Evolutionary conservation across 441 rosid genomes (phyloP), one percentile per base, ranked within the genome.

Genomic region (Metrosideros polymorpha): DNA sequence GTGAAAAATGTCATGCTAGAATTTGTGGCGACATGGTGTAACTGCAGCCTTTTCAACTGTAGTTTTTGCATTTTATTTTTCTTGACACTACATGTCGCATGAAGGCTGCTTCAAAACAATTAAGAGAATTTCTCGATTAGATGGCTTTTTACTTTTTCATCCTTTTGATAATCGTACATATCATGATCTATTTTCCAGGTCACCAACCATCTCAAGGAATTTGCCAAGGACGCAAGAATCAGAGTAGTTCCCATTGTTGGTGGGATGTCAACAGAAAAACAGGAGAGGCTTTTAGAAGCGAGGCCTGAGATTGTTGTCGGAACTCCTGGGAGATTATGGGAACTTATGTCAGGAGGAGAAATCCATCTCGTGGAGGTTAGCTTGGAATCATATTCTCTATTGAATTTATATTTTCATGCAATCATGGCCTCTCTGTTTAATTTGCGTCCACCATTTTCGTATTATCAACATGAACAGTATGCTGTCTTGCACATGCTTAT

Each of bases 311-410:
- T 98, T 85, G 90, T 98, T 86, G 97, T 98, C 86, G 99, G 93
- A 89, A 98, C 99, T 88, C 99, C 99, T 49, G 98, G 99, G 87
- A 94, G 99, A 87, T 91, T 98, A 84, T 98, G 99, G 99, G 98
- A 96, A 92, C 98, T 96, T 88, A 96, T 98, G 95, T 98, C 98
- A 24, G 93, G 92, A 42, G 98, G 99, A 90, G 98, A 96, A 91
- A 90, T 90, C 84, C 99, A 98, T 93, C 98, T 98, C 85, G 89
- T 91, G 86, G 98, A 98, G 97, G 99, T 96, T 89, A 88, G 93
- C 89, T 85, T 71, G 85, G 86, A 83, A 54, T 53, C 17, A 27
- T 47, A n/a, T 49, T 53, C 85, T 18, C 22, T 39, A n/a, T 82
- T 25, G 35, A 27, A 82, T 27, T 51, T 82, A 45, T 82, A n/a